These are phyloP conservation scores for Edaphochlamys debaryana DNA, from an alignment of 139 green algal genomes.

Conservation along the genomic window DNA sequence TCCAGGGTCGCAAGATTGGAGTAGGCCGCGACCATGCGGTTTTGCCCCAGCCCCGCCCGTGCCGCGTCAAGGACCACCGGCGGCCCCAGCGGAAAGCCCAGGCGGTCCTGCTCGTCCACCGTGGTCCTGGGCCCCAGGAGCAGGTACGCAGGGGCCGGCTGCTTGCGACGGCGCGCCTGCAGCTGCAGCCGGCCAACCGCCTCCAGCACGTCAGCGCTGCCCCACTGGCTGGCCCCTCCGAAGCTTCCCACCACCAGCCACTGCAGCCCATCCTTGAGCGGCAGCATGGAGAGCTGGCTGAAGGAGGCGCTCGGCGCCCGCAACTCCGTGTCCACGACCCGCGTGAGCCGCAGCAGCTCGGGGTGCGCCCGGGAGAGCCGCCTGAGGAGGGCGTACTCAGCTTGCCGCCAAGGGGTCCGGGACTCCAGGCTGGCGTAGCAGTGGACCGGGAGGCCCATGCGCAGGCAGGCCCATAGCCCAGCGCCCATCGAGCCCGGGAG, in stretches of 20 bases:
- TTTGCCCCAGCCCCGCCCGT: neutral
- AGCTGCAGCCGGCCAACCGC: neutral
- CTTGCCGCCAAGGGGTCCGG: no score
- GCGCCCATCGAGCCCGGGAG: neutral
- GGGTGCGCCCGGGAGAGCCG: neutral
- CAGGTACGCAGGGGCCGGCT: neutral
- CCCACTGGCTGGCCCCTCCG: neutral
- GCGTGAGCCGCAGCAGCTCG: no score
- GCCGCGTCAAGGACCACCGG: neutral
- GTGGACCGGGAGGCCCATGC: neutral
- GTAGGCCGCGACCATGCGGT: neutral
- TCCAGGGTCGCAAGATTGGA: neutral
- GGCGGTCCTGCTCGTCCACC: neutral
- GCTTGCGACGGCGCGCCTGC: no score
- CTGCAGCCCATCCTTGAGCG: neutral
- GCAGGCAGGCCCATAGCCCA: neutral
- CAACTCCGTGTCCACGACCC: neutral
- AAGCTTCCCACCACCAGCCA: constrained; percentile 45
- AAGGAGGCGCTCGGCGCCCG: neutral
- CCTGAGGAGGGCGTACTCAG: neutral
- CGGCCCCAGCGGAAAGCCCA: neutral
- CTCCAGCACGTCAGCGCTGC: neutral
- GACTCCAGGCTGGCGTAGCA: neutral
- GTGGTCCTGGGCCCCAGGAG: neutral
- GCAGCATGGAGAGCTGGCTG: neutral